These are phyloP conservation scores for Silybum marianum DNA, from an alignment of 129 eudicot species.

Conservation along the genomic window DNA sequence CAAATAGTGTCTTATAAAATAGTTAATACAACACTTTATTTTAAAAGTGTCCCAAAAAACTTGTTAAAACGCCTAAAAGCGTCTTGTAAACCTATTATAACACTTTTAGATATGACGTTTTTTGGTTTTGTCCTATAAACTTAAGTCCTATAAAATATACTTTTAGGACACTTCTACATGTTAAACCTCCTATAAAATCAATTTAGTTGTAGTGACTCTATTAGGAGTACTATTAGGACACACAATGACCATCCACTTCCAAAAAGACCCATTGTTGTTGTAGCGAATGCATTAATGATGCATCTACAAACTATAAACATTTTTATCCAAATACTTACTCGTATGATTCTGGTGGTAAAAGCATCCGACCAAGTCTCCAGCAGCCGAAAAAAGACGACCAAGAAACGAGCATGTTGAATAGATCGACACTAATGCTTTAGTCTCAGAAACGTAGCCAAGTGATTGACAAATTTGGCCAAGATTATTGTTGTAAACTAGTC, in stretches of 20 bases:
- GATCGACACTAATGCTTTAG: constrained; percentile 44
- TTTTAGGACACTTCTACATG: no score
- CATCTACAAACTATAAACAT: neutral
- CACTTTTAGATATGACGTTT: no score
- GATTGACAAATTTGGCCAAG: constrained; percentile 61
- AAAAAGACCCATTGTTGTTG: neutral
- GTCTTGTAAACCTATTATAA: no score
- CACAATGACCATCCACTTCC: neutral
- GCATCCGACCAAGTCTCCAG: constrained; percentile 47
- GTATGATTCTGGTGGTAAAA: constrained; percentile 30
- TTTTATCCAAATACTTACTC: constrained; percentile 42
- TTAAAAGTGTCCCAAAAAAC: no score
- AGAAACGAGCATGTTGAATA: constrained; percentile 75
- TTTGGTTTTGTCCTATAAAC: no score
- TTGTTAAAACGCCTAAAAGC: no score
- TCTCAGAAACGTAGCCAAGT: constrained; percentile 42
- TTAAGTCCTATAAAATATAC: no score
- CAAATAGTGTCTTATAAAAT: no score
- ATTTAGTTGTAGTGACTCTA: neutral
- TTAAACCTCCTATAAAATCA: no score
- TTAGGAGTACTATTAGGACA: neutral
- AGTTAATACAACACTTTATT: no score
- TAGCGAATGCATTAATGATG: neutral
- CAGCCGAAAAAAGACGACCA: constrained; percentile 74
- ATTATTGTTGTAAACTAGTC: constrained; percentile 60